Evolutionary conservation across 306 rosid genomes (phyloP).

Genomic region (Quercus mongolica): DNA sequence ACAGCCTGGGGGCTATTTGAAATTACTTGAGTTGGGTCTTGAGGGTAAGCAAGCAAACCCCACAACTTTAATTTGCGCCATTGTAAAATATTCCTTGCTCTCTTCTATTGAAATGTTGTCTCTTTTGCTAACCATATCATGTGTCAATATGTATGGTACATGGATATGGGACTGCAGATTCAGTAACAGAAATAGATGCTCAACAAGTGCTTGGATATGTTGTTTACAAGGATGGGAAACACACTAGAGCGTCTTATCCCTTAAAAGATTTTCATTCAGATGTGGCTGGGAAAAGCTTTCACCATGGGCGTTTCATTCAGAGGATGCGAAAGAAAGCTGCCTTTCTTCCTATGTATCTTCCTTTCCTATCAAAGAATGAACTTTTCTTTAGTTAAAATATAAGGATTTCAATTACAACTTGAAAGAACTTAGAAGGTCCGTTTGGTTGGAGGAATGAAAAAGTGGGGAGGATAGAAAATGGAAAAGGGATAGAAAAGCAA

Average conservation of each 20-base stretch:
- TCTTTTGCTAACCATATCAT: no score
- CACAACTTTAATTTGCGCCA: neutral
- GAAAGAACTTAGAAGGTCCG: no score
- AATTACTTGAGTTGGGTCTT: slow-evolving; percentile 66
- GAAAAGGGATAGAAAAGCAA: accelerated
- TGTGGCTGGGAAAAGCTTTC: slow-evolving; percentile 77
- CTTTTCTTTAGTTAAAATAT: no score
- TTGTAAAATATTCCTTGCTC: no score
- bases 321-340: slow-evolving; percentile 69
- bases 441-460: no score
- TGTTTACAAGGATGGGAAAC: slow-evolving; percentile 65
- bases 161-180: slow-evolving; percentile 40
- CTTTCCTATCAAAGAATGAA: neutral
- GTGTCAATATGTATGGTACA: no score
- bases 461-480: no score
- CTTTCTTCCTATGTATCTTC: slow-evolving; percentile 53
- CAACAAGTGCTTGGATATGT: slow-evolving; percentile 77
- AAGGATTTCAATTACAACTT: no score
- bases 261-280: slow-evolving; percentile 43
- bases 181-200: slow-evolving; percentile 72
- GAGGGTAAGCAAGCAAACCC: slow-evolving; percentile 45
- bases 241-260: slow-evolving; percentile 59
- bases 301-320: slow-evolving; percentile 83
- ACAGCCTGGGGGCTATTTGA: slow-evolving; percentile 88
- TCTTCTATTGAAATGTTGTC: no score